Conservation (phyloP, 2,329 filamentous ascomycete genomes). For the Fusarium neocosmosporiellum region DNA sequence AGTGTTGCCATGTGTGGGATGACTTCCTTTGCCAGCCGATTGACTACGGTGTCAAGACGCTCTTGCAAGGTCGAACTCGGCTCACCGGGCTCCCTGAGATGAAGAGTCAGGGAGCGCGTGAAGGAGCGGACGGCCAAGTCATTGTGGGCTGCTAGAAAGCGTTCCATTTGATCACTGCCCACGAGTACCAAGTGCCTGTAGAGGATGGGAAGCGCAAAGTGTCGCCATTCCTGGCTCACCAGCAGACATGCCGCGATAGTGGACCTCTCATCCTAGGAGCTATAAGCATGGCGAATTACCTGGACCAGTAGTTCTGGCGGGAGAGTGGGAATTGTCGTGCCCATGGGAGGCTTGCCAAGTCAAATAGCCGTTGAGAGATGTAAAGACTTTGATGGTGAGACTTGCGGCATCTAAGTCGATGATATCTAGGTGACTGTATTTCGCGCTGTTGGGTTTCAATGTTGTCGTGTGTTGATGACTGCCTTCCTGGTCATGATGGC, state of each 20-base stretch:
- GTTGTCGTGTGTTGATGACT: too few species aligned
- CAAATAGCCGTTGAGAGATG: neutral
- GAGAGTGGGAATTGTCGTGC: neutral
- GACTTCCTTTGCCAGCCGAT: neutral
- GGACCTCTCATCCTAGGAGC: neutral
- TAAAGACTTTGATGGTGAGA: neutral
- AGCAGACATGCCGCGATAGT: neutral
- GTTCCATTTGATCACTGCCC: neutral
- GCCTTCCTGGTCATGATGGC: neutral
- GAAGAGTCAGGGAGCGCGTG: constrained; percentile 4
- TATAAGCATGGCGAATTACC: neutral
- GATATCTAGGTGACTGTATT: neutral
- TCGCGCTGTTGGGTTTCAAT: too few species aligned
- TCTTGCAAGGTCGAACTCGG: neutral
- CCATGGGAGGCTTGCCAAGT: neutral
- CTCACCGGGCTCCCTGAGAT: neutral
- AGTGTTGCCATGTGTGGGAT: neutral
- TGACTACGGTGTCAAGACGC: neutral
- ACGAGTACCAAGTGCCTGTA: neutral
- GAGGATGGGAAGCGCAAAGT: neutral
- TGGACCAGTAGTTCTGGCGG: neutral
- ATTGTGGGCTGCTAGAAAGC: neutral
- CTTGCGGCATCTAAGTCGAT: neutral
- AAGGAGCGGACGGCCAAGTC: neutral
- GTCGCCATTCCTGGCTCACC: neutral